These are phyloP conservation scores for Mycena belliarum DNA, from an alignment of 768 basidiomycete species.

Conservation along the genomic window DNA sequence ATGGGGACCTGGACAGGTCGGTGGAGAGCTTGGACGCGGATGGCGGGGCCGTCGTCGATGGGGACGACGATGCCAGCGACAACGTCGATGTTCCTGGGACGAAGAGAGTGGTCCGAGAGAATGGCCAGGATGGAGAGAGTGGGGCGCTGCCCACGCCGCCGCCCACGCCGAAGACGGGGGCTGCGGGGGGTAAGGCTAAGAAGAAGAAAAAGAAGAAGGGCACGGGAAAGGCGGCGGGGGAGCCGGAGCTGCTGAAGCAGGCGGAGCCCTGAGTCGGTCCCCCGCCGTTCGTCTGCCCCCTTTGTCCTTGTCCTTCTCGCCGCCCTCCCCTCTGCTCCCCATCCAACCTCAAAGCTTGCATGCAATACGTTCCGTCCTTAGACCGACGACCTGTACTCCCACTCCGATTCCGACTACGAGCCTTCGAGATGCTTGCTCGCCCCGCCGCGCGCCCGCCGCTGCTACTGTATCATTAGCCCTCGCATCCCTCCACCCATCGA, in stretches of 20 bases:
- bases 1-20: background rate
- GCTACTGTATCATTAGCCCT: constrained; percentile 8
- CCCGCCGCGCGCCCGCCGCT: background rate
- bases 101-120: too few relatives aligned
- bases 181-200: background rate
- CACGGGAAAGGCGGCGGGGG: background rate
- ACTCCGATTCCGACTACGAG: too few relatives aligned
- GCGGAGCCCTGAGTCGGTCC: background rate
- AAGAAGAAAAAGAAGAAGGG: constrained; percentile 4
- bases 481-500: too few relatives aligned
- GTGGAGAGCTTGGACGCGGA: background rate
- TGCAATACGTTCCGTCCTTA: background rate
- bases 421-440: too few relatives aligned
- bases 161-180: too few relatives aligned
- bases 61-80: too few relatives aligned
- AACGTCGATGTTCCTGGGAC: too few relatives aligned
- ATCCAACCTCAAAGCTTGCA: background rate
- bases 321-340: background rate
- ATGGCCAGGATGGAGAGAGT: background rate
- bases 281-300: too few relatives aligned
- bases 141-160: constrained; percentile 3
- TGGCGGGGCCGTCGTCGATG: background rate
- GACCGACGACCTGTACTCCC: background rate
- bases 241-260: background rate
- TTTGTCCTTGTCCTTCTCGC: background rate